phyloP scores from a whole-genome alignment of 306 rosid genomes.

The Cicer arietinum region DNA sequence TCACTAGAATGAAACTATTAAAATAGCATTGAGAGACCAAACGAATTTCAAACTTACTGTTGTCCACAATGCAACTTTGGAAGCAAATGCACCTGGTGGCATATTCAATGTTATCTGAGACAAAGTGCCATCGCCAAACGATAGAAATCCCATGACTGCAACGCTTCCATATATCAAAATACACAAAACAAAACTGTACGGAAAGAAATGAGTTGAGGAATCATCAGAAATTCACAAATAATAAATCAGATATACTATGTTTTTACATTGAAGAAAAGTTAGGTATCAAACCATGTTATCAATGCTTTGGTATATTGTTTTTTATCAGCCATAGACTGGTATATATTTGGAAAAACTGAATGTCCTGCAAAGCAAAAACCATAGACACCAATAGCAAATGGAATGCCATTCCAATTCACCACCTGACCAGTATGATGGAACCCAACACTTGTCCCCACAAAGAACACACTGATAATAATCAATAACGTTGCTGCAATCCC shows the following conservation, averaged over 20 bases:
- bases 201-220: slow-evolving; percentile 8
- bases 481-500: slow-evolving; percentile 68
- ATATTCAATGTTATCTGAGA: slow-evolving; percentile 85
- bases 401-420: slow-evolving; percentile 74
- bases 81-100: slow-evolving; percentile 62
- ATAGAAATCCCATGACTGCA: slow-evolving; percentile 79
- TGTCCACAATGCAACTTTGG: slow-evolving; percentile 80
- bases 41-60: slow-evolving; percentile 60
- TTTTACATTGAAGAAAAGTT: not conserved
- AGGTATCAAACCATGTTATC: slow-evolving; percentile 40
- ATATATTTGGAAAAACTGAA: slow-evolving; percentile 79
- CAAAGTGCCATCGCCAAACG: slow-evolving; percentile 73
- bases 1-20: not conserved
- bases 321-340: slow-evolving; percentile 87
- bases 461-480: slow-evolving; percentile 62
- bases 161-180: slow-evolving; percentile 68
- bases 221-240: slow-evolving; percentile 23
- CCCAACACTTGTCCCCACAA: slow-evolving; percentile 66
- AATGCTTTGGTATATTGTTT: slow-evolving; percentile 60
- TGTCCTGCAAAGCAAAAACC: slow-evolving; percentile 90
- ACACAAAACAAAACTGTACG: slow-evolving; percentile 69
- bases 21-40: slow-evolving; percentile 7
- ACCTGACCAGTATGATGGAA: slow-evolving; percentile 62
- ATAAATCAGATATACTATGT: not conserved
- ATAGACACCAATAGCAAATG: slow-evolving; percentile 72